A percentile compares a stretch with the other conserved stretches of the same genome.
Conservation (phyloP, 1,284 basidiomycete genomes). For the Moesziomyces antarcticus region DNA sequence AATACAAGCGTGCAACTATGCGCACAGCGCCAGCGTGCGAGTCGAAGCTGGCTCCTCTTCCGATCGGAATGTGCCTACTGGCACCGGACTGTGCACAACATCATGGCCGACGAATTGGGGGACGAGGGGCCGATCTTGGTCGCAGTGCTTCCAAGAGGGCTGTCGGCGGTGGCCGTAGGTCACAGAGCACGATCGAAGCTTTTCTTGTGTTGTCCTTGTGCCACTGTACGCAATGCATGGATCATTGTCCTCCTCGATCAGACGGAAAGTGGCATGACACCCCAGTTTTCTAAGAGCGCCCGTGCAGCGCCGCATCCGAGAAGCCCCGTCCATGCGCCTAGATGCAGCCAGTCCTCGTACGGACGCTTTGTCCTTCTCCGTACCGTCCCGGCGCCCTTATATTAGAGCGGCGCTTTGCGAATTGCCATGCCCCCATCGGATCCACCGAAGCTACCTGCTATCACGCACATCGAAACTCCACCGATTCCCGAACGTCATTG, state of each 20-base stretch:
- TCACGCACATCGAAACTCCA: background rate
- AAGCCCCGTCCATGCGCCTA: background rate
- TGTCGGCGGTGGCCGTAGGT: too few relatives aligned
- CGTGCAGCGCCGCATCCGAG: background rate
- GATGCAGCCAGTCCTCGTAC: slow-evolving; percentile 2
- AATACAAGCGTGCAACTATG: background rate
- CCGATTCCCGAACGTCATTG: background rate
- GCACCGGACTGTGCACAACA: too few relatives aligned
- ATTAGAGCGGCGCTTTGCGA: background rate
- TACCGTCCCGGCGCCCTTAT: background rate
- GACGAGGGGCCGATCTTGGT: too few relatives aligned
- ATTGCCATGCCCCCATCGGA: background rate
- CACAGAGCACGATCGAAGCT: too few relatives aligned
- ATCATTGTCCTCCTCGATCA: too few relatives aligned
- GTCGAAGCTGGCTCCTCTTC: too few relatives aligned
- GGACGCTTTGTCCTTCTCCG: background rate
- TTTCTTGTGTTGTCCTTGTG: too few relatives aligned
- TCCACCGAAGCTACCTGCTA: background rate
- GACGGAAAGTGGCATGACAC: too few relatives aligned
- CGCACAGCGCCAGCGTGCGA: background rate
- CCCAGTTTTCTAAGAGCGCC: background rate
- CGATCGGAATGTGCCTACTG: too few relatives aligned
- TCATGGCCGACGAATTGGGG: too few relatives aligned
- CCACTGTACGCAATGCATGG: too few relatives aligned
- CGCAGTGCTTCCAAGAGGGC: too few relatives aligned